Evolutionary conservation across 768 basidiomycete genomes (phyloP).

Genomic region (Xerocomellus chrysenteron): DNA sequence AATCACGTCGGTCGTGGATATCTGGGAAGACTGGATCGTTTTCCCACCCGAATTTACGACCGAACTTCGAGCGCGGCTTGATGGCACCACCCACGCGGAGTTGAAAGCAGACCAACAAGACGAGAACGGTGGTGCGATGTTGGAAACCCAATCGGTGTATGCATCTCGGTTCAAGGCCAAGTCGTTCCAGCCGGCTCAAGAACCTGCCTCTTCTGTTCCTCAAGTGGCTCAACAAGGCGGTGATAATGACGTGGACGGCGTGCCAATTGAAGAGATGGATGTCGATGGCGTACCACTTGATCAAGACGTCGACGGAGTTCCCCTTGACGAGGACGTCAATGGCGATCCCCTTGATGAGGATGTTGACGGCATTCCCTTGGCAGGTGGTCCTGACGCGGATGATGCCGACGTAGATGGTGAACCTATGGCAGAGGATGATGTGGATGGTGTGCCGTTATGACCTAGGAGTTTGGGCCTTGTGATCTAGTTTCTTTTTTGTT

Average conservation of each 20-base stretch:
- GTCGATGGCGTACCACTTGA: constrained; percentile 49
- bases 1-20: constrained; percentile 83
- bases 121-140: constrained; percentile 7
- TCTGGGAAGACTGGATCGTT: constrained; percentile 99
- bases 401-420: constrained; percentile 27
- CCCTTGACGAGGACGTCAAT: constrained; percentile 31
- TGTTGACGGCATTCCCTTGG: constrained; percentile 40
- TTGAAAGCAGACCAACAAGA: constrained; percentile 30
- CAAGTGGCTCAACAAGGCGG: constrained; percentile 35
- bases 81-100: constrained; percentile 47
- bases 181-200: constrained; percentile 71
- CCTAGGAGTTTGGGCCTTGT: neutral
- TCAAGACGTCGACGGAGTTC: constrained; percentile 39
- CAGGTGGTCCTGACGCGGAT: constrained; percentile 14
- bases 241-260: constrained; percentile 53
- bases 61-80: constrained; percentile 70
- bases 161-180: constrained; percentile 74
- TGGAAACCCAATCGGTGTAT: constrained; percentile 35
- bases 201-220: constrained; percentile 26
- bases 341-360: constrained; percentile 33
- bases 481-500: neutral
- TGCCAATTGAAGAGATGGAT: constrained; percentile 49
- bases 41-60: constrained; percentile 85
- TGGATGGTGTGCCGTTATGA: constrained; percentile 42
- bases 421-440: constrained; percentile 34